Evolutionary conservation across 179 eudicot species (phyloP).

Genomic region (Beta macrorhiza): DNA sequence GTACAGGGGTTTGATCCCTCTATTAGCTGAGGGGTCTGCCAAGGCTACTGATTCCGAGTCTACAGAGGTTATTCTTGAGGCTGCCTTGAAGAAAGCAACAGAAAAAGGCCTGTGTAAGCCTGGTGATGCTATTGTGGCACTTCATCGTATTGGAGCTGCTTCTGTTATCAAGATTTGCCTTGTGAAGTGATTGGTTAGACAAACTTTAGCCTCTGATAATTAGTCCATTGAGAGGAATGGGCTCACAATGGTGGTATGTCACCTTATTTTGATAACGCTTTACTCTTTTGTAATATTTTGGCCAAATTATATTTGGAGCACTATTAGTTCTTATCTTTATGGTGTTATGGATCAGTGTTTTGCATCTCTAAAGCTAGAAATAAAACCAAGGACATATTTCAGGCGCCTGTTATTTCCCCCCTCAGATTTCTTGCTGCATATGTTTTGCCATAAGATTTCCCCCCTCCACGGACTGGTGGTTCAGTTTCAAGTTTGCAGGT

Average conservation of each 20-base stretch:
- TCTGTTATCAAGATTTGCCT: slow-evolving; percentile 48
- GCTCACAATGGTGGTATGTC: slow-evolving; percentile 1
- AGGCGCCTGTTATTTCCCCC: not conserved
- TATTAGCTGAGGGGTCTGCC: slow-evolving; percentile 47
- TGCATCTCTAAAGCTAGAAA: slow-evolving; percentile 16
- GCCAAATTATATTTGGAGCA: slow-evolving; percentile 2
- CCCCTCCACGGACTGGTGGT: not conserved
- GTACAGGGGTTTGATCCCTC: slow-evolving; percentile 43
- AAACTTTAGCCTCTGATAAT: not conserved
- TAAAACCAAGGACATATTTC: slow-evolving; percentile 13
- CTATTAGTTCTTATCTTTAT: slow-evolving; percentile 5
- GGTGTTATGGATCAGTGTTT: slow-evolving; percentile 10
- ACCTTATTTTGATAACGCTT: slow-evolving; percentile 3
- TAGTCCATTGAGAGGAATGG: slow-evolving; percentile 5
- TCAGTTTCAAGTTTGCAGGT: not conserved
- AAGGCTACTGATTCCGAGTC: slow-evolving; percentile 50
- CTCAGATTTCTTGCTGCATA: not conserved
- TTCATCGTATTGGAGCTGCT: slow-evolving; percentile 53
- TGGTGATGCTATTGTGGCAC: slow-evolving; percentile 43
- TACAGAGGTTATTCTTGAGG: slow-evolving; percentile 43
- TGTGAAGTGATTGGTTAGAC: slow-evolving; percentile 34
- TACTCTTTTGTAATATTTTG: not conserved
- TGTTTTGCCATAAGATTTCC: not conserved
- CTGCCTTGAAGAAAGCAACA: slow-evolving; percentile 42
- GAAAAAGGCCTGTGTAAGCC: slow-evolving; percentile 39